Evolutionary conservation across 306 rosid genomes (phyloP), one percentile per base, ranked within the genome.

Genomic region (Rosa rugosa): DNA sequence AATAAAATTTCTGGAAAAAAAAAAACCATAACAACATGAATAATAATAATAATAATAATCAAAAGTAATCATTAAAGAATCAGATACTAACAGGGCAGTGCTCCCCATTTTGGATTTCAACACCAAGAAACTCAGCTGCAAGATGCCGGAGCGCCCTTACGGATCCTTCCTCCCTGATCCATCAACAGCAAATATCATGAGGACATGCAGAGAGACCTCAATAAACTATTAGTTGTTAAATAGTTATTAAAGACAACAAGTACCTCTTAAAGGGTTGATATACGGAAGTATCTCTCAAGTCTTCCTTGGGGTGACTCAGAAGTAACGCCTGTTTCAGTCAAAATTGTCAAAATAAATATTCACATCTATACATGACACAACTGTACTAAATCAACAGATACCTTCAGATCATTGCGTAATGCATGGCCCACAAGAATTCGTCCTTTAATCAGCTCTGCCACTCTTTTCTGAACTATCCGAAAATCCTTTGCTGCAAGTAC

Each of bases 341-440:
- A 31, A 57, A 72, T 17, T 54, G 22, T 69, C 23, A 69, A 73
- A 65, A 73, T 63, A 66, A 46, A 7, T 63, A 44, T 67, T 67
- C 75, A 27, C 17, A 12, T 69, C 8, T 59, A 60, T 46, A 75
- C 40, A 69, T 54, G 9, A 72, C 31, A 67, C 18, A 59, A 60
- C 72, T 38, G 0, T 10, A 11, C 49, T 63, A 12, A 14, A 63
- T 46, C 17, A 13, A 54, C 68, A 74, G 71, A 84, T 85, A 93
- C 99, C 99, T 93, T 91, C 53, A 95, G 86, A 83, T 95, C 98
- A 86, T 95, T 95, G 82, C 81, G 85, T 89, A 95, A 83, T 70
- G 99, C 98, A 86, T 91, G 98, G 50, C 99, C 98, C 63, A 93
- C 99, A 75, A 95, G 97, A 88, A 89, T 78, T 85, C 87, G 88